Base-by-base conservation (phyloP, 352 stramenopile genomes). In the Phytophthora uliginosa region DNA sequence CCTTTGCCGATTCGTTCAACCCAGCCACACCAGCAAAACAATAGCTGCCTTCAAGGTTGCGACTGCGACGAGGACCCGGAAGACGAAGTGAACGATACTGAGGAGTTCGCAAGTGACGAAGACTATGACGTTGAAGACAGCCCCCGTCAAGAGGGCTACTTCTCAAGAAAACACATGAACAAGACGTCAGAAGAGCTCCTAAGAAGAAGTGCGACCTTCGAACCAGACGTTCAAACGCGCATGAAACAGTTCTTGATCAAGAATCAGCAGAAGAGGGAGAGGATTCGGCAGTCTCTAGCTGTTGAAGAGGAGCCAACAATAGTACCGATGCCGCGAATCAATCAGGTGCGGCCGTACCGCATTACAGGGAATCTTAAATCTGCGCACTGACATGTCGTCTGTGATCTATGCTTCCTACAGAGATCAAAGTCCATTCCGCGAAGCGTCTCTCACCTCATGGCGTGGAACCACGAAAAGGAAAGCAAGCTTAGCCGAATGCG, bases 381-480 rank as follows among this genome's bases (percentile, higher is more conserved):
- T 51, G 34, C 38, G 4, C 18, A 40, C 34, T 40, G 42, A 51
- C 42, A 51, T 55, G 58, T 12, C 33, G 36, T 7, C 8, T 38
- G n/a, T 73, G 33, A 20, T 61, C 13, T n/a, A 55, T 63, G 38
- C 18, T 40, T 48, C 18, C 15, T 45, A 15, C 42, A 94, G 86
- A 76, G 83, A 31, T 94, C 86, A 26, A 91, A 90, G 56, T 68
- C 69, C 9, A 86, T 94, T 18, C 56, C 79, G 38, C 73, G 86
- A 56, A 84, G 74, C 52, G 72, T 94, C 18, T 84, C 86, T 6
- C 86, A 94, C 57, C 69, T 94, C 17, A 69, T 91, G 53, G 78
- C 77, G 33, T 94, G 86, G 85, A 81, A 92, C 8, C 53, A 80
- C 13, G 78, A 90, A 47, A 90, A 90, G 54, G 66, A 89, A 55